phyloP scores from a whole-genome alignment of 305 asterid genomes.

The Fraxinus angustifolia region DNA sequence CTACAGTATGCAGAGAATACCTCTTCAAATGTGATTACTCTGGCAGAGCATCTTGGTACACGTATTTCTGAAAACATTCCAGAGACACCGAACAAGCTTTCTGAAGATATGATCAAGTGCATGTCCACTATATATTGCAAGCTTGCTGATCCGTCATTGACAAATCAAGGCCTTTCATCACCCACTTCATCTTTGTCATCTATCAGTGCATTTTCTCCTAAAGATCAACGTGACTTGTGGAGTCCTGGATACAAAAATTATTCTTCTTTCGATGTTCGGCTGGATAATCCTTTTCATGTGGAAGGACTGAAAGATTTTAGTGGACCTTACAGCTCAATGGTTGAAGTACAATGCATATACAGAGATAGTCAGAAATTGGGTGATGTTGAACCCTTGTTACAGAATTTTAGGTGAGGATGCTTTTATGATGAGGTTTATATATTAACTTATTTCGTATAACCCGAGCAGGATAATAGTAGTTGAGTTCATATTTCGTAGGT shows the following conservation, averaged over 20 bases:
- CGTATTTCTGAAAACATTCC: constrained; percentile 74
- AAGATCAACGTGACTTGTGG: constrained; percentile 76
- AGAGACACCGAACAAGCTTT: constrained; percentile 77
- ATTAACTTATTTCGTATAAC: not conserved
- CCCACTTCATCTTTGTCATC: constrained; percentile 84
- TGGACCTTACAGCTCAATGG: constrained; percentile 99
- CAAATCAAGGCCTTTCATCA: constrained; percentile 67
- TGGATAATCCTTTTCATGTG: constrained; percentile 86
- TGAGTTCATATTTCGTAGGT: constrained; percentile 39
- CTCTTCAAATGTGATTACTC: constrained; percentile 62
- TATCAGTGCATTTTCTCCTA: constrained; percentile 75
- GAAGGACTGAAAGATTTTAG: constrained; percentile 95
- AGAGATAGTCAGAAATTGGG: constrained; percentile 77
- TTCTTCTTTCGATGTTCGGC: constrained; percentile 73
- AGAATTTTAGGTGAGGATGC: constrained; percentile 60
- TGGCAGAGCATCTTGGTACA: constrained; percentile 96
- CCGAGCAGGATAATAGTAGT: constrained; percentile 10
- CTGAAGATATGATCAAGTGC: constrained; percentile 95
- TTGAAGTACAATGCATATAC: constrained; percentile 78
- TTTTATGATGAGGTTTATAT: not conserved
- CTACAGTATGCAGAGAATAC: constrained; percentile 68
- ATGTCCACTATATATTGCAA: constrained; percentile 80
- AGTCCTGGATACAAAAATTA: constrained; percentile 74
- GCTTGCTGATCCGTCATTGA: constrained; percentile 71
- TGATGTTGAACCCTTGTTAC: constrained; percentile 63